Base-by-base conservation (phyloP, 768 basidiomycete species). In the Lentinula sp. region DNA sequence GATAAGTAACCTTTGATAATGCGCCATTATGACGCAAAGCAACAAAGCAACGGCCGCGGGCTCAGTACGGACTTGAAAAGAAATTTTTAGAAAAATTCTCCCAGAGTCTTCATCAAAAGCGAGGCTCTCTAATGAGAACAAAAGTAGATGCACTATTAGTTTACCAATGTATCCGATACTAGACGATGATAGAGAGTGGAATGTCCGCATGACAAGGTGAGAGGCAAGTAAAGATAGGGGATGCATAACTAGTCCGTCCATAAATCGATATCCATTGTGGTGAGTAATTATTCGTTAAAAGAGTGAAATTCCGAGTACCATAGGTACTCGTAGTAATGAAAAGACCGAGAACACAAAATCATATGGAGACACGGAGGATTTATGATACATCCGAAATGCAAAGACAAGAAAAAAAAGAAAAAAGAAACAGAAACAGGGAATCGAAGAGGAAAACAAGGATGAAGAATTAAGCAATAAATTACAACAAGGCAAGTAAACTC, bases 381-480 rank as follows among this genome's bases (percentile, higher is more conserved):
- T 45, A 35, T 59, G 43, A 43, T 59, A 43, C 49, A 45, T 40
- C 16, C 7, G 37, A n/a, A 45, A 15, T 55, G 53, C 40, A 40
- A 18, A 18, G 48, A 52, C 49, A 52, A 28, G 51, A 40, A 37
- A 52, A 3, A 15, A 50, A 3, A 6, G 18, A 18, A 9, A 21
- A 39, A 34, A 8, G 37, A 13, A 39, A 39, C 28, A 28, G 37
- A 39, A 13, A 8, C 37, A 39, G 37, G 37, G 37, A 39, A 39
- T 39, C 37, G 37, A 39, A 16, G 35, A 54, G 35, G 50, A 32
- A 32, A 43, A 56, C 0, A 21, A n/a, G 16, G 5, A 21, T 28
- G 37, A 55, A 40, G 53, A 55, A 37, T 18, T 45, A 59, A 23
- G 46, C 13, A 48, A 59, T 59, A 60, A 51, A 51, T 51, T 60